Conservation (phyloP, 2,329 filamentous ascomycete genomes). For the Macrophomina tecta region DNA sequence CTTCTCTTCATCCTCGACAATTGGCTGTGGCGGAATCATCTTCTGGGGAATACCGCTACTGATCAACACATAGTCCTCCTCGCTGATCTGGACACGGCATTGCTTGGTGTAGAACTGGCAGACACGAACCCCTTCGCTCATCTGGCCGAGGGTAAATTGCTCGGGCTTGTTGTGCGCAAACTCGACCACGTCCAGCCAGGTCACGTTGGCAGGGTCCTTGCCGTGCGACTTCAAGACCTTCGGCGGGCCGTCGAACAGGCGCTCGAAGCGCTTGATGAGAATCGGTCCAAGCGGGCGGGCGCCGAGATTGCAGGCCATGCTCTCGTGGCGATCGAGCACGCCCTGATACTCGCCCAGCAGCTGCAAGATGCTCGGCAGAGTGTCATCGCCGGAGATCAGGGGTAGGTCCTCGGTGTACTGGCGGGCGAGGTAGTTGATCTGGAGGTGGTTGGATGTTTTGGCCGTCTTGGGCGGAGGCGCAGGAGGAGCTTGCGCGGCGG, state of each 20-base stretch:
- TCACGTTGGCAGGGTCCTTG: constrained; percentile 67
- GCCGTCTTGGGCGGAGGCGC: constrained; percentile 56
- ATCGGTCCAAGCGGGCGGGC: constrained; percentile 83
- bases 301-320: constrained; percentile 82
- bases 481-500: constrained; percentile 36
- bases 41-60: constrained; percentile 82
- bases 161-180: constrained; percentile 81
- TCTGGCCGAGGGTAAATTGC: constrained; percentile 75
- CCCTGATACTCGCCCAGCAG: constrained; percentile 83
- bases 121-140: constrained; percentile 70
- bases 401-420: constrained; percentile 67
- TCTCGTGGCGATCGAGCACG: constrained; percentile 83
- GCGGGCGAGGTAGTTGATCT: constrained; percentile 72
- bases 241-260: constrained; percentile 82
- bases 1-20: constrained; percentile 84
- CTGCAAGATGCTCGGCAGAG: constrained; percentile 73
- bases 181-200: constrained; percentile 85
- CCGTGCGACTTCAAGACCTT: constrained; percentile 67
- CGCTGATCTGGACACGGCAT: constrained; percentile 80
- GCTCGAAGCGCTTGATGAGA: constrained; percentile 83
- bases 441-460: constrained; percentile 65
- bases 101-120: constrained; percentile 86
- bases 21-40: constrained; percentile 78
- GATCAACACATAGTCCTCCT: constrained; percentile 87
- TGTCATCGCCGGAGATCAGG: constrained; percentile 69